Conservation (phyloP, 2,329 filamentous ascomycete species). For the Monosporascus sp. region DNA sequence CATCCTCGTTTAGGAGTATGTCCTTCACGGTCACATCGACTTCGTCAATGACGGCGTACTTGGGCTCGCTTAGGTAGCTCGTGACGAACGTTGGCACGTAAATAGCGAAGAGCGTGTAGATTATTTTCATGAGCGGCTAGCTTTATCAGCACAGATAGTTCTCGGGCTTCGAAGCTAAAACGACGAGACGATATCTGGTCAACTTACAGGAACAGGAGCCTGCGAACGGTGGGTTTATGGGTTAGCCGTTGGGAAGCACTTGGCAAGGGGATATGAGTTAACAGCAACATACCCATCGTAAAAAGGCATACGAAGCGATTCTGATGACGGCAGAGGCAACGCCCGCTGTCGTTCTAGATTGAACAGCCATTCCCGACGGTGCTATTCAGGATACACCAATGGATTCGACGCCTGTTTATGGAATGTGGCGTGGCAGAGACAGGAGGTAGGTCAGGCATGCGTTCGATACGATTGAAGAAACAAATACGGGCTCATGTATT, state of each 20-base stretch:
- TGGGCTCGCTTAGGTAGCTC: slow-evolving; percentile 51
- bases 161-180: background rate
- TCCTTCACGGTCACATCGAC: slow-evolving; percentile 52
- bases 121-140: slow-evolving; percentile 28
- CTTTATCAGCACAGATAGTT: slow-evolving; percentile 7
- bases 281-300: slow-evolving; percentile 51
- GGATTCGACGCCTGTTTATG: too few relatives aligned
- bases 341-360: slow-evolving; percentile 25
- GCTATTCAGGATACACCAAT: too few relatives aligned
- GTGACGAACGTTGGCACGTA: slow-evolving; percentile 61
- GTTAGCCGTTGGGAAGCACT: slow-evolving; percentile 14
- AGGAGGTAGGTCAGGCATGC: background rate
- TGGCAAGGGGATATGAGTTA: slow-evolving; percentile 1
- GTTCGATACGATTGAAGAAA: background rate
- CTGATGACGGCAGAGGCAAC: slow-evolving; percentile 47
- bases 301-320: slow-evolving; percentile 49
- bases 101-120: slow-evolving; percentile 59
- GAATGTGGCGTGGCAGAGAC: background rate
- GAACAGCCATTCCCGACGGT: slow-evolving; percentile 13
- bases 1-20: slow-evolving; percentile 33
- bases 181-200: background rate
- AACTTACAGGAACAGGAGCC: slow-evolving; percentile 26
- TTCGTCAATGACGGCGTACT: slow-evolving; percentile 55
- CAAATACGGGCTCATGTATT: background rate
- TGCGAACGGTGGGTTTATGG: slow-evolving; percentile 2